These are phyloP conservation scores for Phyllosticta citriasiana DNA, from an alignment of 2,329 filamentous ascomycete genomes.

Conservation along the genomic window DNA sequence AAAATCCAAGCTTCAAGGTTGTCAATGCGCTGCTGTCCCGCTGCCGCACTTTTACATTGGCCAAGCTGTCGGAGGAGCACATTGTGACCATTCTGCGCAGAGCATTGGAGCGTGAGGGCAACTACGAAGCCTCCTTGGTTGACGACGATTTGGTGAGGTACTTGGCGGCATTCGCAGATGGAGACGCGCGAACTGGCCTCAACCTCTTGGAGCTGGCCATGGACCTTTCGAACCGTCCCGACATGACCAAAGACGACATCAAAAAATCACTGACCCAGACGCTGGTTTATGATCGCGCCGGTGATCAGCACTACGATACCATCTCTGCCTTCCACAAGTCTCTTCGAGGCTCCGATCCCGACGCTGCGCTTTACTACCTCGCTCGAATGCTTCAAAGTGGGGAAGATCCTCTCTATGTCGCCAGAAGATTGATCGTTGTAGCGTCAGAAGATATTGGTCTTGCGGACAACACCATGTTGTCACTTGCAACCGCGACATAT, in stretches of 20 bases:
- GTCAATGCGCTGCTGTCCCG: conserved; percentile 78
- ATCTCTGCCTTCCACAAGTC: conserved; percentile 97
- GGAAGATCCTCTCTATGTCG: conserved; percentile 87
- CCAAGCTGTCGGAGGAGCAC: conserved; percentile 62
- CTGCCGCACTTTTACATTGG: conserved; percentile 81
- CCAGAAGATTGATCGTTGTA: conserved; percentile 85
- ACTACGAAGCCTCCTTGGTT: conserved; percentile 45
- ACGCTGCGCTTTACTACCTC: conserved; percentile 89
- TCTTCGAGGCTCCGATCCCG: conserved; percentile 73
- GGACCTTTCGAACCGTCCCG: conserved; percentile 55
- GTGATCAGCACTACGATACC: conserved; percentile 95
- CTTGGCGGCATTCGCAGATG: conserved; percentile 77
- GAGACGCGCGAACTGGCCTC: conserved; percentile 83
- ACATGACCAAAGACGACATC: conserved; percentile 63
- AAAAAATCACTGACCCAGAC: conserved; percentile 82
- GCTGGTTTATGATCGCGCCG: conserved; percentile 85
- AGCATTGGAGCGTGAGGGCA: conserved; percentile 56
- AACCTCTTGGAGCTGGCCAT: conserved; percentile 88
- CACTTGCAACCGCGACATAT: conserved; percentile 77
- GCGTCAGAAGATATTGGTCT: conserved; percentile 90
- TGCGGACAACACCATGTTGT: conserved; percentile 74
- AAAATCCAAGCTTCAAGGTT: conserved; percentile 93
- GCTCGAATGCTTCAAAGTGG: conserved; percentile 92
- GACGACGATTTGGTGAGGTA: conserved; percentile 71
- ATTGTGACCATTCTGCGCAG: conserved; percentile 63